Base-by-base conservation (phyloP, 1,139 yeast genomes). In the Yamadazyma diddensiae region DNA sequence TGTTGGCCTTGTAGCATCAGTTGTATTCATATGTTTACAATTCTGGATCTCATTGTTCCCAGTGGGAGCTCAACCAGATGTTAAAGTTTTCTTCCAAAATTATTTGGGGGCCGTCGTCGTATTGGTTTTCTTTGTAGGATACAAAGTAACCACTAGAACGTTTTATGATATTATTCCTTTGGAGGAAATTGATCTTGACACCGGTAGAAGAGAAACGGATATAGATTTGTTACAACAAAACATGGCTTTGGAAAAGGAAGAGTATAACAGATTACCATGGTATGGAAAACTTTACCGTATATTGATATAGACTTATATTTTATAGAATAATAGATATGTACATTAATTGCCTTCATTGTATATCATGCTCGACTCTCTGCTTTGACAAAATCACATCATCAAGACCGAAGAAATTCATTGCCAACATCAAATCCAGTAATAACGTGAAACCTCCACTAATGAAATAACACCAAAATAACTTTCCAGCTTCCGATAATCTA, bases 71-170 rank as follows among this genome's bases (percentile, higher is more conserved):
- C 35, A 42, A 22, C 72, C 73, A 16, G 33, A 51, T 25, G 63
- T 64, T 0, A 30, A 22, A 57, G 57, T 27, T 64, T 81, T 81
- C 65, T 81, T 81, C 56, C 60, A 70, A 53, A 69, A 75, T 24
- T 81, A 76, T 56, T 64, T 81, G 47, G 78, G 85, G 21, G 72
- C 73, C 30, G 81, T 79, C 15, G 77, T 81, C 34, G 62, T 79
- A 37, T 46, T 80, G 34, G 72, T 59, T 2, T 77, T 77, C 49
- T 79, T 77, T 59, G 31, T 73, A 15, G 70, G 70, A 33, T 83
- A 67, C 46, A 65, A 65, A 43, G 16, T 65, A n/a, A 63, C 54
- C 40, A 33, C 59, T 12, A 48, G 64, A 35, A 59, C 55, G 33
- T 43, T 53, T 45, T 49, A 36, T 16, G 38, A 56, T 16, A 37